Conservation (phyloP, 225 moss, liverwort and hornwort genomes). For the Pseudoscleropodium purum region DNA sequence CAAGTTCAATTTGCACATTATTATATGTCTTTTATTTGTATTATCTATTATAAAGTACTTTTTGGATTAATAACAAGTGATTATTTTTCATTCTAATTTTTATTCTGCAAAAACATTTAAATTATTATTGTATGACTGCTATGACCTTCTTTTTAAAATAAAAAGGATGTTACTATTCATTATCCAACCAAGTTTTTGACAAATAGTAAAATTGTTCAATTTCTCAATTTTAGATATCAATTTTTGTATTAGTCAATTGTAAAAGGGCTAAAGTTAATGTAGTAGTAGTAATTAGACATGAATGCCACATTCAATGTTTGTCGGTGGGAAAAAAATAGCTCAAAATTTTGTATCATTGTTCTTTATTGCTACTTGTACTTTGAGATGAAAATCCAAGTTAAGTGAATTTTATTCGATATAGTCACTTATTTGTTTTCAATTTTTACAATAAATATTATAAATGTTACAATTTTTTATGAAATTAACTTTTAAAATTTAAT, state of each 20-base stretch:
- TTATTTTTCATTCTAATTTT: neutral
- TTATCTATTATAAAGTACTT: neutral
- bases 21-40: accelerated
- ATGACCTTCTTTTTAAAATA: neutral
- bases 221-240: neutral
- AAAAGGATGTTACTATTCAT: neutral
- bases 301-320: neutral
- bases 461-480: accelerated
- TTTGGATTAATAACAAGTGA: neutral
- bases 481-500: neutral
- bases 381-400: neutral
- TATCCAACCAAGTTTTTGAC: too few species aligned
- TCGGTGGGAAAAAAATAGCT: neutral
- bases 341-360: neutral
- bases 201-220: neutral
- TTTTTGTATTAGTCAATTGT: neutral
- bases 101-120: accelerated
- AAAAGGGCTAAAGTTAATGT: neutral
- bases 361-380: neutral
- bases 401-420: too few species aligned
- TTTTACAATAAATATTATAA: neutral
- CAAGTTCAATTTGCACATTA: neutral
- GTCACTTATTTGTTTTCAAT: neutral
- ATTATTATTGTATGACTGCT: neutral
- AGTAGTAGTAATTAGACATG: too few species aligned